phyloP scores from a whole-genome alignment of 2,329 filamentous ascomycete species.

The Aspergillus thermomutatus region DNA sequence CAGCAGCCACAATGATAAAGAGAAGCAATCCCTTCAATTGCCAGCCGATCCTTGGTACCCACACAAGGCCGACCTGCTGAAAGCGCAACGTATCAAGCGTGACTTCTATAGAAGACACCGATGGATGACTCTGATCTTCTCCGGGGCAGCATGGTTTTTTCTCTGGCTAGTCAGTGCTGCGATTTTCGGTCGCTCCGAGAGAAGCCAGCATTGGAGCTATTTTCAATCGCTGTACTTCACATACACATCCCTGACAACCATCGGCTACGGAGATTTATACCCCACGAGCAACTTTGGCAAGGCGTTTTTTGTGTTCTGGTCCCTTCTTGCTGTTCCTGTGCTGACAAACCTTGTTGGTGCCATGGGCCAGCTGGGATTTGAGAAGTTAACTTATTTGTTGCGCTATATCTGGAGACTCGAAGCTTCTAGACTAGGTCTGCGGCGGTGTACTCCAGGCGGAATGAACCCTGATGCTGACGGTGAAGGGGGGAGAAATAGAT shows the following conservation, averaged over 20 bases:
- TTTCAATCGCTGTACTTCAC: constrained; percentile 53
- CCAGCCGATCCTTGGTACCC: background rate
- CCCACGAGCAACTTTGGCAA: constrained; percentile 50
- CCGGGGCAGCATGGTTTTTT: constrained; percentile 34
- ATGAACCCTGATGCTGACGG: background rate
- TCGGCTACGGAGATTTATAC: constrained; percentile 53
- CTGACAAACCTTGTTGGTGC: constrained; percentile 21
- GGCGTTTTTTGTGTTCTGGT: constrained; percentile 58
- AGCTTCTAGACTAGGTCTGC: background rate
- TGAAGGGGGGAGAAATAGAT: background rate
- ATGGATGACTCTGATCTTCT: constrained; percentile 37
- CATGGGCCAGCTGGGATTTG: background rate
- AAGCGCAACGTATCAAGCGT: background rate
- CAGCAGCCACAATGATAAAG: background rate
- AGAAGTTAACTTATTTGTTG: background rate
- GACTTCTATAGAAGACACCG: background rate
- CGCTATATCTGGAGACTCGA: background rate
- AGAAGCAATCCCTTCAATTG: background rate
- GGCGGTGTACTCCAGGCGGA: too few relatives aligned
- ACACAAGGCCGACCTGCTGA: background rate
- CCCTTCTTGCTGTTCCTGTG: constrained; percentile 52
- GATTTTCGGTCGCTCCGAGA: constrained; percentile 49
- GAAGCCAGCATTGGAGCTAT: constrained; percentile 49
- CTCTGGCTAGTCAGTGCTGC: constrained; percentile 50
- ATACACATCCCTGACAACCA: constrained; percentile 52